Conservation (phyloP, 2,329 filamentous ascomycete species). For the Pyrenophora seminiperda region DNA sequence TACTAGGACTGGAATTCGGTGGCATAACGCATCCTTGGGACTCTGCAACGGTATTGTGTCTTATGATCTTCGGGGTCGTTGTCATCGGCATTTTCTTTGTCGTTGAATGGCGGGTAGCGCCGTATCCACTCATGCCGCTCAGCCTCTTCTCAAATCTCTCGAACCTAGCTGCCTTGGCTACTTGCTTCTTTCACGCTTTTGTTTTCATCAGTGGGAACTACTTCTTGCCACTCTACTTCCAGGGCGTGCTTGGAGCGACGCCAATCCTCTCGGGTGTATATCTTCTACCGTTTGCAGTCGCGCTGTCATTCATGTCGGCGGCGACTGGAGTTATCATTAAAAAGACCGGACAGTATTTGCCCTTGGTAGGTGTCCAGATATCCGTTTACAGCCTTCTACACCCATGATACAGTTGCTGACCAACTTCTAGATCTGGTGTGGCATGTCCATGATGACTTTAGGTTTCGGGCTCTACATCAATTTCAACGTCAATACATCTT, state of each 20-base stretch:
- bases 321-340: conserved; percentile 58
- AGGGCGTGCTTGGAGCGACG: conserved; percentile 70
- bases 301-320: conserved; percentile 68
- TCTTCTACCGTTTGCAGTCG: conserved; percentile 71
- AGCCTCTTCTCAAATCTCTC: conserved; percentile 69
- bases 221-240: conserved; percentile 85
- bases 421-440: conserved; percentile 38
- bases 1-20: conserved; percentile 85
- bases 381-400: no score
- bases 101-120: conserved; percentile 74
- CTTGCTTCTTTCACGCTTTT: conserved; percentile 75
- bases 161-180: conserved; percentile 67
- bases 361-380: conserved; percentile 12
- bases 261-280: conserved; percentile 77
- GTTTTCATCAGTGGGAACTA: conserved; percentile 80
- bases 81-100: conserved; percentile 69
- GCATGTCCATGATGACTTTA: conserved; percentile 45
- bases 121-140: conserved; percentile 78
- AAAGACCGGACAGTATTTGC: conserved; percentile 54
- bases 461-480: conserved; percentile 49
- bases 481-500: conserved; percentile 38
- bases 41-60: conserved; percentile 74
- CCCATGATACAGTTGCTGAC: no score
- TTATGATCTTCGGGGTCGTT: conserved; percentile 74
- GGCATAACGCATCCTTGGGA: conserved; percentile 75